phyloP scores from a whole-genome alignment of 1,284 basidiomycete species.

The Leccinum fuscescens region DNA sequence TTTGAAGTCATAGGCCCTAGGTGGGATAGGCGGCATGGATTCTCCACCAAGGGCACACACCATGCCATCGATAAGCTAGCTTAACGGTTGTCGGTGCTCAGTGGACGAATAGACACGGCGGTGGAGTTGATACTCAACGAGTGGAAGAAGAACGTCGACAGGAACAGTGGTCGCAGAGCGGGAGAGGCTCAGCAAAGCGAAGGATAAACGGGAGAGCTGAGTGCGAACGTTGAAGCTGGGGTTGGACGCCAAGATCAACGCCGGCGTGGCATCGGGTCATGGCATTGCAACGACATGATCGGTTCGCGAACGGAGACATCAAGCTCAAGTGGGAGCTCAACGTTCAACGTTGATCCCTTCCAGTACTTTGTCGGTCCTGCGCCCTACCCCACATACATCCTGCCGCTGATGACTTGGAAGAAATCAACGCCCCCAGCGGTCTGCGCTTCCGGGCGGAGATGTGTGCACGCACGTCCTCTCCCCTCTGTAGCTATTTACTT shows the following conservation, averaged over 20 bases:
- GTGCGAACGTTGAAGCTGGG: conserved; percentile 44
- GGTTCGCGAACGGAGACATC: conserved; percentile 36
- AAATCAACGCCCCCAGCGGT: too few relatives aligned
- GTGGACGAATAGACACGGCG: conserved; percentile 76
- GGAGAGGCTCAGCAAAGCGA: conserved; percentile 69
- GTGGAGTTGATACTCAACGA: conserved; percentile 66
- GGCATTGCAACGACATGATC: conserved; percentile 33
- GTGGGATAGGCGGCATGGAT: conserved; percentile 72
- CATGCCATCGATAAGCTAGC: conserved; percentile 57
- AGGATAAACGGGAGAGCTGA: conserved; percentile 79
- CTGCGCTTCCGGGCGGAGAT: too few relatives aligned
- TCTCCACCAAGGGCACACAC: conserved; percentile 26
- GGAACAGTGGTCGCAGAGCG: conserved; percentile 84
- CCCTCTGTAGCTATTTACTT: too few relatives aligned
- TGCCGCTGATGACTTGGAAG: too few relatives aligned
- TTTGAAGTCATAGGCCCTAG: conserved; percentile 55
- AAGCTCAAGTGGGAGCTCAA: conserved; percentile 24
- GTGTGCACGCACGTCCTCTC: too few relatives aligned
- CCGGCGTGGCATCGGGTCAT: conserved; percentile 39
- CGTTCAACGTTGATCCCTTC: too few relatives aligned
- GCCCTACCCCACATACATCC: too few relatives aligned
- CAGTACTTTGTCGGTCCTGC: too few relatives aligned
- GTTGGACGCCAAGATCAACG: conserved; percentile 45
- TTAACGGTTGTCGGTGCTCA: conserved; percentile 68
- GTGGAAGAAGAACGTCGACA: conserved; percentile 76